Base-by-base conservation (phyloP, 352 stramenopile genomes). In the Globisporangium nagaii region DNA sequence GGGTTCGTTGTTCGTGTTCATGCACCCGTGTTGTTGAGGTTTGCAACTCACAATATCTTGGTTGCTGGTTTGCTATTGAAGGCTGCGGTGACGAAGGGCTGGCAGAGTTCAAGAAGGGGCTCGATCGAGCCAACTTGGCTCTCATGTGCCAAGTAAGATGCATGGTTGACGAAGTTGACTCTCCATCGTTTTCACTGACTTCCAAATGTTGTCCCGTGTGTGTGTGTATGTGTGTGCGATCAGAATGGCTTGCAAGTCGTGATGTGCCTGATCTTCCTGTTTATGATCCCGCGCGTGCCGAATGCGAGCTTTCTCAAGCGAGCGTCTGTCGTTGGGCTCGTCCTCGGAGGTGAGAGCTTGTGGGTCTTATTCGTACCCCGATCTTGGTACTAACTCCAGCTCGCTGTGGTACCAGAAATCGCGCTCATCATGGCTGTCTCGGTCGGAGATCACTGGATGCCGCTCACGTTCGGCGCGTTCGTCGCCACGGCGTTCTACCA, bases 171-270 rank as follows among this genome's bases (percentile, higher is more conserved):
- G 12, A 11, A 22, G 24, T 3, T 46, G 2, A 28, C 39, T 17
- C 27, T 15, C 1, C 3, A 28, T 41, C n/a, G 32, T 6, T 50
- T 32, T 5, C 0, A 20, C 9, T 31, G 8, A 1, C 24, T 47
- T 19, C 32, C 11, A 36, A 6, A 36, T 53, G 11, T 49, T 27
- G 32, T 44, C 37, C 13, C 17, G 9, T 41, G 30, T 31, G 13
- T 20, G 6, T 43, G 20, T 56, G 1, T 61, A 25, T 28, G 11
- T 28, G 15, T 34, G 4, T 9, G 6, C 24, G 20, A 58, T 3
- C 40, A 90, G 80, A 88, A 86, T 52, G 81, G 66, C 7, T 61
- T 87, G 9, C 68, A 84, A 51, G 63, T 76, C 25, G 20, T 81
- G 5, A 70, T 84, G 32, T 82, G 76, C 8, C 55, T 89, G 15